A percentile compares a stretch with the other conserved stretches of the same genome.
Evolutionary conservation across 805 yeast genomes (phyloP).

Genomic region (Lipomyces starkeyi): DNA sequence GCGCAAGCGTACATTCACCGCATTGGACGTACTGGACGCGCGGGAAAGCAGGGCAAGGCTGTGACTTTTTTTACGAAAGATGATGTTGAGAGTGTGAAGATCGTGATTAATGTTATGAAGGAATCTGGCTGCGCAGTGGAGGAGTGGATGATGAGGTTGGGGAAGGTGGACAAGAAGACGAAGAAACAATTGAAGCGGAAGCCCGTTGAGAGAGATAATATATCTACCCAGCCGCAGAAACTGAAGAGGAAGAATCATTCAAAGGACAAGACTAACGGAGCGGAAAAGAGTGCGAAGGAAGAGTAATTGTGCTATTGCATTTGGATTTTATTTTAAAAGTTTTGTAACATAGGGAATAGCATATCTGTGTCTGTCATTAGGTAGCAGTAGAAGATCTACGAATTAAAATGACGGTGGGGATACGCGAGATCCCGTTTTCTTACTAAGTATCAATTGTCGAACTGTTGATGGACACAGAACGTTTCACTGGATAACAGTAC

Average conservation of each 20-base stretch:
- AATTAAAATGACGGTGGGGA: background rate
- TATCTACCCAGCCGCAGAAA: slow-evolving; percentile 43
- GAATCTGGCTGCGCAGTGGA: slow-evolving; percentile 77
- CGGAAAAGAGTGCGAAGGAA: too few relatives aligned
- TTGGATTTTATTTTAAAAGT: background rate
- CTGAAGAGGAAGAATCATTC: slow-evolving; percentile 15
- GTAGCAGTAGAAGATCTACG: background rate
- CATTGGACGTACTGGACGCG: slow-evolving; percentile 98
- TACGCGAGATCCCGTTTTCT: background rate
- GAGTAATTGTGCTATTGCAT: background rate
- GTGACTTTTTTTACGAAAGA: slow-evolving; percentile 93
- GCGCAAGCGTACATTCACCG: slow-evolving; percentile 97
- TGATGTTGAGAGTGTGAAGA: slow-evolving; percentile 74
- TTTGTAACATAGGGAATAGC: background rate
- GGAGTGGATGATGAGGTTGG: slow-evolving; percentile 79
- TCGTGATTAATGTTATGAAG: slow-evolving; percentile 92
- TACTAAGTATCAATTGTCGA: background rate
- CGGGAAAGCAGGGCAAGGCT: slow-evolving; percentile 84
- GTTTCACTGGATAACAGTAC: background rate
- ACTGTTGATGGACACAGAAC: too few relatives aligned
- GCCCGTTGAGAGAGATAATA: slow-evolving; percentile 66
- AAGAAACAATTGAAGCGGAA: slow-evolving; percentile 45
- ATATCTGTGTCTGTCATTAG: background rate
- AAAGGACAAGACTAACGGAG: slow-evolving; percentile 4
- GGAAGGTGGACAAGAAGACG: slow-evolving; percentile 69